Conservation (phyloP, 2,329 filamentous ascomycete genomes). For the Fusarium sp. region DNA sequence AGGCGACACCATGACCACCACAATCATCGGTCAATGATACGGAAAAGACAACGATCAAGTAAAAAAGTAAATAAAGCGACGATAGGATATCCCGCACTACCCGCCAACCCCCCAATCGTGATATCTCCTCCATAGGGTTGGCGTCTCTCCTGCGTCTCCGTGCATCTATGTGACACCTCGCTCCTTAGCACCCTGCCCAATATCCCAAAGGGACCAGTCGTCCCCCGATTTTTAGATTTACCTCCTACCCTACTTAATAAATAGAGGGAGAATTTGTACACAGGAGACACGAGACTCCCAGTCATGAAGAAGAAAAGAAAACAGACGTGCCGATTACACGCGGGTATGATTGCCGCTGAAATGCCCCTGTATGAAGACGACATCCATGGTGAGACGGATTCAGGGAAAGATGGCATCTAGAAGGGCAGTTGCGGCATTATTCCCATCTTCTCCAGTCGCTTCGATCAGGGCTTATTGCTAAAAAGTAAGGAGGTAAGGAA, state of each 20-base stretch:
- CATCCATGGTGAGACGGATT: constrained; percentile 6
- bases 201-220: constrained; percentile 43
- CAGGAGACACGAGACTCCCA: constrained; percentile 43
- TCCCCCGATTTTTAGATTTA: constrained; percentile 42
- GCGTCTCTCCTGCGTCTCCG: constrained; percentile 18
- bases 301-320: constrained; percentile 42
- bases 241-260: constrained; percentile 19
- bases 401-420: constrained; percentile 20
- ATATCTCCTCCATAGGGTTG: constrained; percentile 30
- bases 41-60: constrained; percentile 48
- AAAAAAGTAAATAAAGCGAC: constrained; percentile 52
- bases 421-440: constrained; percentile 33
- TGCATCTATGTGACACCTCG: constrained; percentile 38
- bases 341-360: constrained; percentile 32
- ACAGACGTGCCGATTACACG: constrained; percentile 44
- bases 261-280: constrained; percentile 43
- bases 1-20: constrained; percentile 43
- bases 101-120: constrained; percentile 38
- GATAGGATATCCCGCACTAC: constrained; percentile 47
- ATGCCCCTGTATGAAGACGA: constrained; percentile 23
- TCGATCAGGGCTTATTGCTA: constrained; percentile 47
- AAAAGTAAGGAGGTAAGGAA: constrained; percentile 55
- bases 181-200: constrained; percentile 37
- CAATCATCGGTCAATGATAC: constrained; percentile 37
- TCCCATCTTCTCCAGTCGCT: constrained; percentile 47